A percentile compares a stretch with the other conserved stretches of the same genome.
phyloP scores from a whole-genome alignment of 2,329 filamentous ascomycete species.

The Hymenoscyphus fructigenus region DNA sequence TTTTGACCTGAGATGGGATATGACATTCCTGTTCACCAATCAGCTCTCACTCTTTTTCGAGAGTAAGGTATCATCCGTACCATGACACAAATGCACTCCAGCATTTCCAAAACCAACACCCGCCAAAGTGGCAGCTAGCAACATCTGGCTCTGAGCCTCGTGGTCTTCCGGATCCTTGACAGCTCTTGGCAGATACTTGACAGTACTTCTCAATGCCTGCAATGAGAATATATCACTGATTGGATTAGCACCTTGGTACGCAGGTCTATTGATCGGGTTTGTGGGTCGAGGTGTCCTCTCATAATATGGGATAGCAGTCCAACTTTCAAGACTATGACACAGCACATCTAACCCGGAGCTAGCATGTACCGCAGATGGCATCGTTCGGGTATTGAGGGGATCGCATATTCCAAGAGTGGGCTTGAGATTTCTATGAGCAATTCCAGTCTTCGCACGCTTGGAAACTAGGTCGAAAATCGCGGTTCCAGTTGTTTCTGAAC shows the following conservation, averaged over 20 bases:
- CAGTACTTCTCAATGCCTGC: slow-evolving; percentile 75
- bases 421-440: slow-evolving; percentile 93
- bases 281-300: slow-evolving; percentile 79
- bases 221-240: slow-evolving; percentile 97
- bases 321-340: slow-evolving; percentile 92
- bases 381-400: slow-evolving; percentile 88
- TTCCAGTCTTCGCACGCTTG: slow-evolving; percentile 89
- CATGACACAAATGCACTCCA: slow-evolving; percentile 84
- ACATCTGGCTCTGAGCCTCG: slow-evolving; percentile 94
- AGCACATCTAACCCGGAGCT: slow-evolving; percentile 91
- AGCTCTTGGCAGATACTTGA: slow-evolving; percentile 89
- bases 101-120: slow-evolving; percentile 98
- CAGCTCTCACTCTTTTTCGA: neutral
- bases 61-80: slow-evolving; percentile 20
- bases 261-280: slow-evolving; percentile 87
- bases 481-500: slow-evolving; percentile 93
- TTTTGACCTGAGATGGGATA: slow-evolving; percentile 98
- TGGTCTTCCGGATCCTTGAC: slow-evolving; percentile 85
- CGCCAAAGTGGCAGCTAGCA: slow-evolving; percentile 88
- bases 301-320: slow-evolving; percentile 94
- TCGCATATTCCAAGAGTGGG: slow-evolving; percentile 87
- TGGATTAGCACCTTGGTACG: slow-evolving; percentile 96
- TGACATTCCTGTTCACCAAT: slow-evolving; percentile 68
- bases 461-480: slow-evolving; percentile 95
- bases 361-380: slow-evolving; percentile 92